A percentile compares a stretch with the other conserved stretches of the same genome.
phyloP scores from a whole-genome alignment of 495 filamentous ascomycete genomes.

The Xylaria nigripes region DNA sequence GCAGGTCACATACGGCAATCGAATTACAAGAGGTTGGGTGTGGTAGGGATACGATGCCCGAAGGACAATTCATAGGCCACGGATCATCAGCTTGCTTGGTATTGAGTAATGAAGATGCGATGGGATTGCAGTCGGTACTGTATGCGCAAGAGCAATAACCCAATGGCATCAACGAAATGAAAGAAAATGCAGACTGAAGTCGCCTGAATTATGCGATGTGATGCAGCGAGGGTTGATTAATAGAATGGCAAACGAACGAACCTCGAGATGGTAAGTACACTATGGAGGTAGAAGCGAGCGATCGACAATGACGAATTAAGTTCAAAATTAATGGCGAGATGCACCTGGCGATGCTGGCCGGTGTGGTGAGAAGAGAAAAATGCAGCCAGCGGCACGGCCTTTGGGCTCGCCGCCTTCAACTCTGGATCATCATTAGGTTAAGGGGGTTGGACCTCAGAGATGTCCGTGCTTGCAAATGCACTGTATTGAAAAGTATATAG shows the following conservation, averaged over 20 bases:
- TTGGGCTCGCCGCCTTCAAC: background rate
- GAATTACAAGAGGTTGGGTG: background rate
- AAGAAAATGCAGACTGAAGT: background rate
- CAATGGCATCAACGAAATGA: background rate
- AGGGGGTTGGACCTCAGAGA: no score
- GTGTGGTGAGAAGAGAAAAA: background rate
- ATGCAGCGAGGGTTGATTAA: background rate
- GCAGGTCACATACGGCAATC: background rate
- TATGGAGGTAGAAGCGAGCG: conserved; percentile 1
- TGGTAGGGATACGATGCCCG: background rate
- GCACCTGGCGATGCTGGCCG: background rate
- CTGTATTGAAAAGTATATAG: no score
- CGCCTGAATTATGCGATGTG: background rate
- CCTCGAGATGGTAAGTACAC: background rate
- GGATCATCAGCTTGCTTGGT: background rate
- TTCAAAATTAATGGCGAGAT: background rate
- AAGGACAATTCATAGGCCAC: background rate
- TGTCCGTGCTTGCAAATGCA: no score
- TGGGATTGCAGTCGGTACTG: background rate
- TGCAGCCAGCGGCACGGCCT: background rate
- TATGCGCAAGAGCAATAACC: background rate
- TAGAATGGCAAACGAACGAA: background rate
- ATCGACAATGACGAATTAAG: background rate
- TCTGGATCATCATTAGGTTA: background rate
- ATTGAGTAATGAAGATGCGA: background rate